Conservation (phyloP, 768 basidiomycete species). For the Saitozyma podzolica region DNA sequence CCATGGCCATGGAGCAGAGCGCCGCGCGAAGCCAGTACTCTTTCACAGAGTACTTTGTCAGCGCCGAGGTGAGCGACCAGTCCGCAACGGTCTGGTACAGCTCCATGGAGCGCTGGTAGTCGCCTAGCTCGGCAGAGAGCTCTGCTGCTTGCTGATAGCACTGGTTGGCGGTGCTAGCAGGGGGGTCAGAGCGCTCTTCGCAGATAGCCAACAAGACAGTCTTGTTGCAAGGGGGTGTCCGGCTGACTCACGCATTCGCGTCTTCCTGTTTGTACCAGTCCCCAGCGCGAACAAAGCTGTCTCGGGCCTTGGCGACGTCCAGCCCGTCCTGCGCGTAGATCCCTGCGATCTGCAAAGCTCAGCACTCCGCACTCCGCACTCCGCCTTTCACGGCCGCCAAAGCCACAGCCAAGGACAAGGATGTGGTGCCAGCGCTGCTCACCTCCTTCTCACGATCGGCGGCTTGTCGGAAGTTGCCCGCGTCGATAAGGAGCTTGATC, state of each 20-base stretch:
- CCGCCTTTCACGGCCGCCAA: neutral
- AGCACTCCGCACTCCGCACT: slow-evolving; percentile 3
- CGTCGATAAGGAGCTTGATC: slow-evolving; percentile 74
- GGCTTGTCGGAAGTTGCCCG: slow-evolving; percentile 92
- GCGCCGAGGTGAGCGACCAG: slow-evolving; percentile 70
- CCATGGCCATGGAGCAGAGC: slow-evolving; percentile 83
- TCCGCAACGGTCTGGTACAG: slow-evolving; percentile 88
- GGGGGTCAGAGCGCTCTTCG: neutral
- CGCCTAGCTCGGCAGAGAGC: slow-evolving; percentile 81
- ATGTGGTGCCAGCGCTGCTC: slow-evolving; percentile 1
- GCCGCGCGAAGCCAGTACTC: slow-evolving; percentile 90
- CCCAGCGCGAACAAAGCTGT: slow-evolving; percentile 85
- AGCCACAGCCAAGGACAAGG: neutral
- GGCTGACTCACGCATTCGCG: slow-evolving; percentile 75
- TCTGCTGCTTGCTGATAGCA: slow-evolving; percentile 98
- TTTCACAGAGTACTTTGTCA: slow-evolving; percentile 99
- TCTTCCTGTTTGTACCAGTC: slow-evolving; percentile 99
- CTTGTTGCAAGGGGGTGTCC: neutral
- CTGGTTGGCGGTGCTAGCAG: slow-evolving; percentile 79
- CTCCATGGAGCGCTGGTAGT: slow-evolving; percentile 79
- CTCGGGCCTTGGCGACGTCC: slow-evolving; percentile 74
- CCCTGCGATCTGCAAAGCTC: slow-evolving; percentile 71
- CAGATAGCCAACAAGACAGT: neutral
- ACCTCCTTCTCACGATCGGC: slow-evolving; percentile 82
- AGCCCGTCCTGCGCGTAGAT: slow-evolving; percentile 75